phyloP scores from a whole-genome alignment of 2,329 filamentous ascomycete species.

The Scorias spongiosa region DNA sequence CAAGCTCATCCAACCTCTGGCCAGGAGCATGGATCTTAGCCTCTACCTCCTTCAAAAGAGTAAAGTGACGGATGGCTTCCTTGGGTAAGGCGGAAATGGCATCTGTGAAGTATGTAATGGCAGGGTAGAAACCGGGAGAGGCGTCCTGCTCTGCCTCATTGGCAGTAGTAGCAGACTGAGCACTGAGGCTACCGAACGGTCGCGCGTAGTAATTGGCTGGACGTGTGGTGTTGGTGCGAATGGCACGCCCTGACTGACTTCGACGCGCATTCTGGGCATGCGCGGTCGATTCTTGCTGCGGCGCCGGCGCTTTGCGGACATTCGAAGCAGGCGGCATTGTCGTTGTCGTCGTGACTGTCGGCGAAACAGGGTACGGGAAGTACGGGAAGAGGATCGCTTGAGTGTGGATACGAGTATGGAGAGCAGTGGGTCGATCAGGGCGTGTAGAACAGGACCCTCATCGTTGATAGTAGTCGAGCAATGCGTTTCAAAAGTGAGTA shows the following conservation, averaged over 20 bases:
- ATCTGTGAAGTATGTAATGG: constrained; percentile 68
- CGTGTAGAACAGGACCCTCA: too few species aligned
- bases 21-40: constrained; percentile 87
- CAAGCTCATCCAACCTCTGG: constrained; percentile 61
- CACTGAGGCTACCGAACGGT: constrained; percentile 26
- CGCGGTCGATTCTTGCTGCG: constrained; percentile 1
- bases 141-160: constrained; percentile 10
- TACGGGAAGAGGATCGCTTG: background rate
- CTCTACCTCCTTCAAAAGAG: constrained; percentile 91
- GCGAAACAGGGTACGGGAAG: background rate
- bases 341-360: constrained; percentile 1
- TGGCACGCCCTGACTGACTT: constrained; percentile 28
- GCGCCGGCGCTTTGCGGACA: constrained; percentile 9
- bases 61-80: constrained; percentile 91
- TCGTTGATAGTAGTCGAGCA: too few species aligned
- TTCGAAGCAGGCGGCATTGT: constrained; percentile 9
- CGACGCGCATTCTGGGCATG: constrained; percentile 5
- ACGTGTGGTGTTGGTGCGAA: constrained; percentile 29
- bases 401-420: background rate
- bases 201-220: constrained; percentile 38
- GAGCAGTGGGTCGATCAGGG: too few species aligned
- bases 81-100: constrained; percentile 82
- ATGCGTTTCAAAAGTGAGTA: too few species aligned
- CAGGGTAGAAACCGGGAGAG: constrained; percentile 44
- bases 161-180: constrained; percentile 13